Percentiles rank a stretch among this genome's conserved stretches.
phyloP scores from a whole-genome alignment of 805 yeast genomes.

The Novakomyces olei region DNA sequence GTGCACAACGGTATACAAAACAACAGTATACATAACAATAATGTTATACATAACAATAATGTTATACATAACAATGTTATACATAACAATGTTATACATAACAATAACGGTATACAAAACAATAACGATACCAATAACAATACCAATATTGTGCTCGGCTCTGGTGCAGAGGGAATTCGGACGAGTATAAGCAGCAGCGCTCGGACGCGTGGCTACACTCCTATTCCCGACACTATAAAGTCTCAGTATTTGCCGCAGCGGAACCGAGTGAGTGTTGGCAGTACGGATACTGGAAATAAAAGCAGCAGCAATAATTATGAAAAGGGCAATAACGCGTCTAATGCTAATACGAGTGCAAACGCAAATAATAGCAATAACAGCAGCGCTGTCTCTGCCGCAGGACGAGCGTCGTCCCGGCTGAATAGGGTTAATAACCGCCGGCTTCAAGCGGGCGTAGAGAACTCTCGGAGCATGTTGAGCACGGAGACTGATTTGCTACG shows the following conservation, averaged over 20 bases:
- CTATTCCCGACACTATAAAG: conserved; percentile 52
- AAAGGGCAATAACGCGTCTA: conserved; percentile 27
- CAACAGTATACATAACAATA: no score
- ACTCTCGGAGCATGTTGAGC: conserved; percentile 61
- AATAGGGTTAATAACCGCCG: conserved; percentile 74
- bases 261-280: conserved; percentile 41
- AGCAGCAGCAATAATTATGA: no score
- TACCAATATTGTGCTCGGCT: conserved; percentile 9
- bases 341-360: conserved; percentile 1
- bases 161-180: conserved; percentile 16
- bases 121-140: conserved; percentile 10
- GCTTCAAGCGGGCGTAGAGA: conserved; percentile 71
- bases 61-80: no score
- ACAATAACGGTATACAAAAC: no score
- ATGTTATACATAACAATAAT: no score
- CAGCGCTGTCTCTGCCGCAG: conserved; percentile 5
- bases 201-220: conserved; percentile 49
- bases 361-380: background rate
- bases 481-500: conserved; percentile 63
- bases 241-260: conserved; percentile 65
- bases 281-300: no score
- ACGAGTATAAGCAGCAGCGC: conserved; percentile 36
- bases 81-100: no score
- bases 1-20: no score
- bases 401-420: conserved; percentile 34